Evolutionary conservation across 2,329 filamentous ascomycete genomes (phyloP), one percentile per base, ranked within the genome.

Genomic region (Escovopsis weberi): DNA sequence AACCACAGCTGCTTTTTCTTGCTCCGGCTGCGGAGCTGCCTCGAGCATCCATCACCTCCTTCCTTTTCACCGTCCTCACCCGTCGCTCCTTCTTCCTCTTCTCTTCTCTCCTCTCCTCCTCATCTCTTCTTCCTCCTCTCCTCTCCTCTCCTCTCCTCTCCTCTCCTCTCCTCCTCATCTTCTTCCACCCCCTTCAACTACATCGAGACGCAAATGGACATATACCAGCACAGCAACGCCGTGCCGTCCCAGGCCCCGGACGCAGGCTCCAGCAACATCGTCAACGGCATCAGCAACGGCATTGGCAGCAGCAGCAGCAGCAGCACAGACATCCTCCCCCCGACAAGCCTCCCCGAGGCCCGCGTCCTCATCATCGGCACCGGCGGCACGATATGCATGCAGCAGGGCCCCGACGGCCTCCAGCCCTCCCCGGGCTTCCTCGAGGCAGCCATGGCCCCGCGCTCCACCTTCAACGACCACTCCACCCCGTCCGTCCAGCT

Each of bases 341-440:
- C 34, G 38, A 43, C 51, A 39, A 61, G 56, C 8, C 68, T 69
- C 45, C 82, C 81, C 10, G 85, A 93, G 59, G 85, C 85, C 23
- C 73, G 84, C 45, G 83, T 95, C 11, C 70, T 95, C 50, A 82
- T 94, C 54, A 85, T 94, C 61, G 89, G 93, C 67, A 94, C 88
- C 11, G 87, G 85, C 46, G 83, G 82, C 37, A 87, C 82, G 6
- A 94, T 94, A 54, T 94, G 86, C 64, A 94, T 95, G 88, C 78
- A 82, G 56, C 80, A 79, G 43, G 86, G 85, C 9, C 72, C 75
- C 8, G 76, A 86, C 50, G 88, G 88, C 1, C 76, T 94, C 42
- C 72, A 91, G 33, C 88, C 88, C 6, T 82, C 84, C 43, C 68
- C 76, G 53, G 82, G 83, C 4, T 94, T 95, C 58, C 68, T 94